phyloP scores from a whole-genome alignment of 371 early-diverging fungal genomes.

The Mucor racemosus region DNA sequence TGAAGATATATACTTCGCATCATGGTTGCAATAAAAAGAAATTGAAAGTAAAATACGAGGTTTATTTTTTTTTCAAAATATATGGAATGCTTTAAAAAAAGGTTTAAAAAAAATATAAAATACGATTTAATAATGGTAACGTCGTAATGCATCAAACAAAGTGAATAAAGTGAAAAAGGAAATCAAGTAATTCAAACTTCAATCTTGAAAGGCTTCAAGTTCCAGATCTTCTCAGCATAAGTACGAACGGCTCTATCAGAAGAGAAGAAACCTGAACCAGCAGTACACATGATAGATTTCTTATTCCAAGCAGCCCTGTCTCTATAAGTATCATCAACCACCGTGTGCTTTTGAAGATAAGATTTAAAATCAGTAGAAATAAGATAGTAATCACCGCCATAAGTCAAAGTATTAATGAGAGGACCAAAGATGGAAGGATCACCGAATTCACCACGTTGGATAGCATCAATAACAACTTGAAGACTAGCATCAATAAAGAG shows the following conservation, averaged over 20 bases:
- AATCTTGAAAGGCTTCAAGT: slow-evolving; percentile 49
- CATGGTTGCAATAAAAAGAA: too few relatives aligned
- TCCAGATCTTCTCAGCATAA: slow-evolving; percentile 88
- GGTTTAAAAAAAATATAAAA: too few relatives aligned
- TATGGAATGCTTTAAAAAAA: too few relatives aligned
- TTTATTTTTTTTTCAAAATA: too few relatives aligned
- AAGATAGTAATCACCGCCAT: slow-evolving; percentile 87
- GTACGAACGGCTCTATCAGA: slow-evolving; percentile 84
- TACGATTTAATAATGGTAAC: too few relatives aligned
- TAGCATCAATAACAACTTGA: slow-evolving; percentile 74
- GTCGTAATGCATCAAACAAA: too few relatives aligned
- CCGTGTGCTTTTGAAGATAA: slow-evolving; percentile 77
- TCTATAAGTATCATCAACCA: slow-evolving; percentile 78
- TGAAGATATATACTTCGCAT: too few relatives aligned
- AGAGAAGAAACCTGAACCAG: slow-evolving; percentile 91
- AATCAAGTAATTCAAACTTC: not conserved
- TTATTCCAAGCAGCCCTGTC: slow-evolving; percentile 79
- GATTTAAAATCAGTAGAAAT: slow-evolving; percentile 86
- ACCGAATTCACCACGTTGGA: slow-evolving; percentile 81
- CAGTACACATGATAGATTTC: slow-evolving; percentile 85
- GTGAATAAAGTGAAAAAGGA: too few relatives aligned
- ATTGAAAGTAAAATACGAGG: too few relatives aligned
- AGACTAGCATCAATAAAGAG: slow-evolving; percentile 77
- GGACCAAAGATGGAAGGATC: slow-evolving; percentile 75
- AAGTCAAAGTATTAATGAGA: slow-evolving; percentile 75